Percentiles rank a stretch among this genome's conserved stretches.
Evolutionary conservation across 2,329 filamentous ascomycete genomes (phyloP).

Genomic region (Zymoseptoria passerinii): DNA sequence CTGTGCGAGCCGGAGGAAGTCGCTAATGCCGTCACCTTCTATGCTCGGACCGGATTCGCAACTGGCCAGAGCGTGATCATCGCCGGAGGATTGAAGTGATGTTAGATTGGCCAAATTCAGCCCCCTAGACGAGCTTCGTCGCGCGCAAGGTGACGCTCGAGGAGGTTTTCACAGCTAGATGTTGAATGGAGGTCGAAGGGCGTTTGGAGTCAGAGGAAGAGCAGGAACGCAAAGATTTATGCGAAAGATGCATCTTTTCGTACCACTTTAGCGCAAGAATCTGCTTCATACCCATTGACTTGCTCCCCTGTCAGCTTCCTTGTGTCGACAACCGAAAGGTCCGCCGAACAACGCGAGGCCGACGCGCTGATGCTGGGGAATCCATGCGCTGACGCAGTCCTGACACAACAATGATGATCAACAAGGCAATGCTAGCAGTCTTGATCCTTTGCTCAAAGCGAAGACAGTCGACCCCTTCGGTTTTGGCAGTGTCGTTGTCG

Average conservation of each 20-base stretch:
- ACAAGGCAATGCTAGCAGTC: not conserved
- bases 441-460: not conserved
- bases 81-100: constrained; percentile 19
- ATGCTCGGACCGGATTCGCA: constrained; percentile 46
- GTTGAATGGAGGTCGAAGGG: not conserved
- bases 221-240: not conserved
- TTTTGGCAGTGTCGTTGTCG: no score
- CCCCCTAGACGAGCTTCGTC: not conserved
- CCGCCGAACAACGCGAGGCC: not conserved
- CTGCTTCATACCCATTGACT: not conserved
- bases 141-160: not conserved
- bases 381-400: not conserved
- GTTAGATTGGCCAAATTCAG: not conserved
- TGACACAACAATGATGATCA: not conserved
- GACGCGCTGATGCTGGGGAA: not conserved
- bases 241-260: not conserved
- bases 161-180: not conserved
- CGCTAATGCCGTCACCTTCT: constrained; percentile 52
- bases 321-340: not conserved
- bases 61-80: constrained; percentile 21
- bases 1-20: constrained; percentile 51
- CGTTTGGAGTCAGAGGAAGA: not conserved
- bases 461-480: not conserved
- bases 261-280: not conserved
- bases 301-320: not conserved